Evolutionary conservation across 2,329 filamentous ascomycete species (phyloP).

Genomic region (Aspergillus sp.): DNA sequence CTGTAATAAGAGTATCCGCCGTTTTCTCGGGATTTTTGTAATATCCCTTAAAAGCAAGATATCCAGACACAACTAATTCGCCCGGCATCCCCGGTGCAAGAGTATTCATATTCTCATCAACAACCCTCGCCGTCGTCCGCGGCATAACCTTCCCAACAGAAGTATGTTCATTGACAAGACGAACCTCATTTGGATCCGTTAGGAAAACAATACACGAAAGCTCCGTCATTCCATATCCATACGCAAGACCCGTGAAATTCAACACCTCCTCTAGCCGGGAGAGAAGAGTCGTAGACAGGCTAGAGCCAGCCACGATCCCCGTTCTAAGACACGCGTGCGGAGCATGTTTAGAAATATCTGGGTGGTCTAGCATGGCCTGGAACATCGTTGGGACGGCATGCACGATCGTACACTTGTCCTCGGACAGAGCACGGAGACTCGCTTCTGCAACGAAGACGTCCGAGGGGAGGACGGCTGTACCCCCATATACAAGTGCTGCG

Average conservation of each 20-base stretch:
- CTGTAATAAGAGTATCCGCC: constrained; percentile 64
- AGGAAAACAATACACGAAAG: neutral
- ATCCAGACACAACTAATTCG: constrained; percentile 71
- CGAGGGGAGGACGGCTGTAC: constrained; percentile 72
- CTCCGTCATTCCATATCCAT: constrained; percentile 13
- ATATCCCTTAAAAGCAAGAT: constrained; percentile 59
- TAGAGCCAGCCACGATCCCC: constrained; percentile 2
- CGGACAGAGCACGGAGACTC: constrained; percentile 60
- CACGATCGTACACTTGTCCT: constrained; percentile 65
- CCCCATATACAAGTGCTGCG: constrained; percentile 40
- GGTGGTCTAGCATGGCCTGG: constrained; percentile 51
- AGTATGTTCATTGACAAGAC: neutral
- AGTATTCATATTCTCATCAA: constrained; percentile 61
- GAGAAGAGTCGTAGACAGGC: constrained; percentile 1
- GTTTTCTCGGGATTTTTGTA: constrained; percentile 41
- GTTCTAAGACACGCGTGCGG: neutral
- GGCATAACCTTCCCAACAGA: constrained; percentile 51
- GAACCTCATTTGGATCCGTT: neutral
- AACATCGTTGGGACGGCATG: constrained; percentile 79
- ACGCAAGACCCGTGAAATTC: neutral
- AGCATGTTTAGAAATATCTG: neutral
- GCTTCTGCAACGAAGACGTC: constrained; percentile 64
- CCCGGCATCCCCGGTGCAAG: constrained; percentile 66
- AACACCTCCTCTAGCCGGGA: neutral
- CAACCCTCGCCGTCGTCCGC: constrained; percentile 72